Conservation (phyloP, 1,139 yeast genomes). For the Suhomyces choctaworum region DNA sequence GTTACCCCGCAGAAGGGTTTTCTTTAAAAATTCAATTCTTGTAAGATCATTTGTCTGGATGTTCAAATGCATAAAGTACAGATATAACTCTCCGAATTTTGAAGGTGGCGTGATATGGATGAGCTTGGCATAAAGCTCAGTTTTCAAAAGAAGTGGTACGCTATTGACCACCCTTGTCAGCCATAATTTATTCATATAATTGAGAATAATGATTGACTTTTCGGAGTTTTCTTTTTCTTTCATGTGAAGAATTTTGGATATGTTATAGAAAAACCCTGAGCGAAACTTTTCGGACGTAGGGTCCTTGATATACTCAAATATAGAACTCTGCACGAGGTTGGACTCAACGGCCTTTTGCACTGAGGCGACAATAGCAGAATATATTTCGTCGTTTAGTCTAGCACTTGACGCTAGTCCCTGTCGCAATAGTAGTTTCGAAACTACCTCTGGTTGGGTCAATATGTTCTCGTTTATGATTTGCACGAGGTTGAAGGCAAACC, state of each 20-base stretch:
- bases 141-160: conserved; percentile 24
- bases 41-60: conserved; percentile 26
- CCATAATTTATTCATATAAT: conserved; percentile 24
- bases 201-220: conserved; percentile 24
- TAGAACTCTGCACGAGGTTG: conserved; percentile 30
- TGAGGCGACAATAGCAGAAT: conserved; percentile 15
- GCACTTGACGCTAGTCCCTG: conserved; percentile 4
- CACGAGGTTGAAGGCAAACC: conserved; percentile 31
- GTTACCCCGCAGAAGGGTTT: conserved; percentile 29
- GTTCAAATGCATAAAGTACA: conserved; percentile 37
- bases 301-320: conserved; percentile 29
- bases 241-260: conserved; percentile 22
- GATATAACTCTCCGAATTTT: conserved; percentile 29
- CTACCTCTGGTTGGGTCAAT: conserved; percentile 26
- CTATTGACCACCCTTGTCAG: conserved; percentile 27
- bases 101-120: conserved; percentile 22
- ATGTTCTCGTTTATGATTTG: conserved; percentile 33
- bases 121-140: conserved; percentile 22
- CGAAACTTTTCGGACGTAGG: conserved; percentile 23
- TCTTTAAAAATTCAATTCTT: conserved; percentile 24
- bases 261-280: conserved; percentile 20
- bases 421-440: conserved; percentile 22
- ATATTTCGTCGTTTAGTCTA: conserved; percentile 15
- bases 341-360: conserved; percentile 16
- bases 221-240: conserved; percentile 16